These are phyloP conservation scores for Scheffersomyces illinoinensis DNA, from an alignment of 1,139 yeast species.

Conservation along the genomic window DNA sequence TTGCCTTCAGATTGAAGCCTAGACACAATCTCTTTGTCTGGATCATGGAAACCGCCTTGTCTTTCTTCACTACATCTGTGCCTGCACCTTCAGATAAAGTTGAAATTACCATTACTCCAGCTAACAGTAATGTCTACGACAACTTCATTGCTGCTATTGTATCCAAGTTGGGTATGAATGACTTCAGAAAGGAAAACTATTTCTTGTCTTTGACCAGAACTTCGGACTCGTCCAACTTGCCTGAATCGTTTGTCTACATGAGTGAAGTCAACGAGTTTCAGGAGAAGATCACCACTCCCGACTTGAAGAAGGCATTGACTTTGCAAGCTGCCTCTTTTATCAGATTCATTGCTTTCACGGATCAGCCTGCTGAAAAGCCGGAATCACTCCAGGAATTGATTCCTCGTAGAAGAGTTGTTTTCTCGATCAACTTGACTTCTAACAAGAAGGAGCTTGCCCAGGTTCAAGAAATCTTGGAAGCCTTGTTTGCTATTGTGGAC, in stretches of 20 bases:
- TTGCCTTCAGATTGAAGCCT: constrained; percentile 66
- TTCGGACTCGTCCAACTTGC: constrained; percentile 66
- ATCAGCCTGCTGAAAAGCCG: constrained; percentile 75
- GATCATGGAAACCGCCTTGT: constrained; percentile 54
- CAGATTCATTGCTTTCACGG: constrained; percentile 77
- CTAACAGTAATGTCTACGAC: constrained; percentile 53
- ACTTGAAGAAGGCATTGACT: constrained; percentile 51
- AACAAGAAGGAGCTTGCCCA: constrained; percentile 47
- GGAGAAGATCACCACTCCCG: constrained; percentile 54
- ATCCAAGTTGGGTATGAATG: constrained; percentile 81
- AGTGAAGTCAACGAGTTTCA: constrained; percentile 83
- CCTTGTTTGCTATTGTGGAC: constrained; percentile 58
- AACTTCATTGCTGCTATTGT: constrained; percentile 83
- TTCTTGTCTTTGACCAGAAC: constrained; percentile 85
- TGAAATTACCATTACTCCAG: constrained; percentile 62
- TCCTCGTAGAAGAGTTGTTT: constrained; percentile 55
- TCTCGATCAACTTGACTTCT: constrained; percentile 52
- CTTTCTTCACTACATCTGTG: constrained; percentile 53
- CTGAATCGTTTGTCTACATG: constrained; percentile 82
- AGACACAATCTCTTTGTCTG: constrained; percentile 79
- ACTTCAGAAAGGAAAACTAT: constrained; percentile 73
- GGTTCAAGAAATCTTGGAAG: constrained; percentile 48
- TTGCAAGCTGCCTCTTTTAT: constrained; percentile 56
- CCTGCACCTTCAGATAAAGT: constrained; percentile 60
- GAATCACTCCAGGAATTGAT: constrained; percentile 47